phyloP scores from a whole-genome alignment of 768 basidiomycete species.

The Pleurotus ostreatus region DNA sequence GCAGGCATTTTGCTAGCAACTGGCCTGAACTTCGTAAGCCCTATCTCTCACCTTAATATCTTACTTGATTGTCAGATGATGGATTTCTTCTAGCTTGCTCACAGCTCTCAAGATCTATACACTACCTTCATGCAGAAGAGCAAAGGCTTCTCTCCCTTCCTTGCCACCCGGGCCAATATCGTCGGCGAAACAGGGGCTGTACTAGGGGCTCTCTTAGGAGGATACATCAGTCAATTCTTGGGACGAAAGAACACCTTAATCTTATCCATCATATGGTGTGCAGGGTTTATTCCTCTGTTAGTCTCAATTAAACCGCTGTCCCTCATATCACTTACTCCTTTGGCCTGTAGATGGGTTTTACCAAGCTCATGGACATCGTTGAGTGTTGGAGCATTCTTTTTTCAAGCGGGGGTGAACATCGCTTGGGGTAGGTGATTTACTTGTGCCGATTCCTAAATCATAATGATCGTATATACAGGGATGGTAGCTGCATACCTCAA shows the following conservation, averaged over 20 bases:
- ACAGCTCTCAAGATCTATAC: slow-evolving; percentile 40
- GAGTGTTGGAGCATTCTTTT: slow-evolving; percentile 61
- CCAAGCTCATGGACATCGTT: slow-evolving; percentile 50
- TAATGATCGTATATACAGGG: neutral
- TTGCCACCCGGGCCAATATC: slow-evolving; percentile 57
- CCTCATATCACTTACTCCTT: neutral
- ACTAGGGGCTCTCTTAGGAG: slow-evolving; percentile 49
- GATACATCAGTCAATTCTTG: slow-evolving; percentile 50
- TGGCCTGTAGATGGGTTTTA: slow-evolving; percentile 49
- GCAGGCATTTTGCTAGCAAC: slow-evolving; percentile 10
- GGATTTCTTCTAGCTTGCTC: slow-evolving; percentile 7
- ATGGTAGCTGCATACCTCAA: slow-evolving; percentile 50
- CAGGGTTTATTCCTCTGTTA: slow-evolving; percentile 13
- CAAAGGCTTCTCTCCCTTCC: slow-evolving; percentile 43
- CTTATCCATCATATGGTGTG: slow-evolving; percentile 12
- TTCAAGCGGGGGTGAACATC: slow-evolving; percentile 58
- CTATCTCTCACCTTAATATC: neutral
- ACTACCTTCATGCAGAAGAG: slow-evolving; percentile 51
- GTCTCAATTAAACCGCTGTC: too few relatives aligned
- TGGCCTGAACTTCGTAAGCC: slow-evolving; percentile 12
- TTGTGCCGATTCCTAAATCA: neutral
- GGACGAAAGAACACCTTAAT: slow-evolving; percentile 58
- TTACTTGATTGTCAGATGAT: neutral
- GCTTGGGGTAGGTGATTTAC: slow-evolving; percentile 44
- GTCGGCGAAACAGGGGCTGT: slow-evolving; percentile 32